Conservation (phyloP, 2,329 filamentous ascomycete species). For the Neurospora crassa region DNA sequence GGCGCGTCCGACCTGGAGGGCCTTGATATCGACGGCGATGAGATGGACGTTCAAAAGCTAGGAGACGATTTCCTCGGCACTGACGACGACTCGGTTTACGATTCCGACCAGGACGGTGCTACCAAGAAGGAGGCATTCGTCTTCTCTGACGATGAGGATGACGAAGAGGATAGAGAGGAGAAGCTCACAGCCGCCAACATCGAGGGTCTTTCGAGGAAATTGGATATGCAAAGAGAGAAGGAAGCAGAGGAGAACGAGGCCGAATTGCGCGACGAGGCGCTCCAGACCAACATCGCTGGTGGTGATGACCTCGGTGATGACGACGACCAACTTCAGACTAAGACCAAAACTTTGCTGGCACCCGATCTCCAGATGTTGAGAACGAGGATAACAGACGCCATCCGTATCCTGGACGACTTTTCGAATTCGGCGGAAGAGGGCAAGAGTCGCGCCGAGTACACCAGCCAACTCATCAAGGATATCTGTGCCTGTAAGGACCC, state of each 20-base stretch:
- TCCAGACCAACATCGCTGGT: conserved; percentile 89
- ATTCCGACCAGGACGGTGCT: conserved; percentile 58
- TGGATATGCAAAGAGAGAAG: conserved; percentile 67
- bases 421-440: conserved; percentile 69
- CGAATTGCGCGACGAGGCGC: conserved; percentile 72
- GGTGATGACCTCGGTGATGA: conserved; percentile 48
- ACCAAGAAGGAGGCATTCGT: conserved; percentile 51
- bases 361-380: conserved; percentile 86
- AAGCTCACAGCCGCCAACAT: conserved; percentile 93
- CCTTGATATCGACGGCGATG: conserved; percentile 32
- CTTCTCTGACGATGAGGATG: conserved; percentile 95
- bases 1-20: conserved; percentile 37
- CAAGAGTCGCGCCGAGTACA: conserved; percentile 81
- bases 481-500: conserved; percentile 60
- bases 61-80: conserved; percentile 52
- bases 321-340: conserved; percentile 48
- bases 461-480: conserved; percentile 75
- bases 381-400: conserved; percentile 82
- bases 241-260: conserved; percentile 77
- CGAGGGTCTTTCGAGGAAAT: conserved; percentile 74
- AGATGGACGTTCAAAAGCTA: conserved; percentile 28
- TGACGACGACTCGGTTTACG: conserved; percentile 52
- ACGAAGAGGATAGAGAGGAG: conserved; percentile 80
- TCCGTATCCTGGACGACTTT: conserved; percentile 86
- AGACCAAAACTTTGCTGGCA: conserved; percentile 58